Percentiles rank a stretch among this genome's conserved stretches.
phyloP scores from a whole-genome alignment of 441 rosid genomes.

The Brassica hybrid region DNA sequence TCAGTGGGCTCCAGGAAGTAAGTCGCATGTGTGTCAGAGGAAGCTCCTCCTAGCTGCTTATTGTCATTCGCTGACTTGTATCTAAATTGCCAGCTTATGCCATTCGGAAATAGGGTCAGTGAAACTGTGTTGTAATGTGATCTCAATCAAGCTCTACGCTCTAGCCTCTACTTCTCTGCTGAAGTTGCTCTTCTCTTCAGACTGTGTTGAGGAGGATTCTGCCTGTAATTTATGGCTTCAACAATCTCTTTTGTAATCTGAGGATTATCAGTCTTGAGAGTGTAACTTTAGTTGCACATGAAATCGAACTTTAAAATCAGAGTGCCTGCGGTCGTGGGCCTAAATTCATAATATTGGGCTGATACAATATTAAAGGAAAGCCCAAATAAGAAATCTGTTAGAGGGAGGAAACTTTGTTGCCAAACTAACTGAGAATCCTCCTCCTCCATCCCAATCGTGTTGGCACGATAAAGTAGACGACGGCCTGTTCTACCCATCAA shows the following conservation, averaged over 20 bases:
- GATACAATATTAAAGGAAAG: background rate
- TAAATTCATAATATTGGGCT: conserved; percentile 7
- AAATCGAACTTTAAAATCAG: no score
- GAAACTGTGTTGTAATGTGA: background rate
- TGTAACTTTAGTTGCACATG: no score
- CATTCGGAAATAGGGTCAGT: no score
- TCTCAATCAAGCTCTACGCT: no score
- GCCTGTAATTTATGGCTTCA: no score
- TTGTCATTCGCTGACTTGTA: no score
- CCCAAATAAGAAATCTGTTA: conserved; percentile 2
- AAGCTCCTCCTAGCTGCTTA: no score
- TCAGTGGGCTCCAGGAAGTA: no score
- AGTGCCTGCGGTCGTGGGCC: conserved; percentile 5
- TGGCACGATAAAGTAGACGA: background rate
- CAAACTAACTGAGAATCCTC: background rate
- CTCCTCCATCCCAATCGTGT: background rate
- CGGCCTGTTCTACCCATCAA: background rate
- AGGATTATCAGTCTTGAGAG: no score
- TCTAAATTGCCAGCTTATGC: no score
- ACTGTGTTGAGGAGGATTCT: background rate
- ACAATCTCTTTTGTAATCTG: no score
- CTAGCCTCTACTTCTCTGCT: background rate
- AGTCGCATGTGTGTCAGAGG: background rate
- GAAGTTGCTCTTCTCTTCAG: background rate
- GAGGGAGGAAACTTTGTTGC: conserved; percentile 17